Evolutionary conservation across 345 rosid species (phyloP), one percentile per base, ranked within the genome.

Genomic region (Excoecaria agallocha): DNA sequence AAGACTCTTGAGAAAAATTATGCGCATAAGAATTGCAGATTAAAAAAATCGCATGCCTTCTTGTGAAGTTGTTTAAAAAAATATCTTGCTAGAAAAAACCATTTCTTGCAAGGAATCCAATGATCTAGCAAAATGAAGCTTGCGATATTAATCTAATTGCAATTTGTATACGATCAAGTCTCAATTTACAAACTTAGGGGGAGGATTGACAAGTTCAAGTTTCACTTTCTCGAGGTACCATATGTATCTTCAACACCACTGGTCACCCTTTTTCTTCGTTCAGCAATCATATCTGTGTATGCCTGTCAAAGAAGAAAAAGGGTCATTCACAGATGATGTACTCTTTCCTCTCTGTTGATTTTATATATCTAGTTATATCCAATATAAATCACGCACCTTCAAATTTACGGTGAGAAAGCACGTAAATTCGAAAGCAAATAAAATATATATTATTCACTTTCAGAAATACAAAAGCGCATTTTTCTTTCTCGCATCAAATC

Each of bases 191-290:
- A 71, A 43, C n/a, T 13, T 24, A 65, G 43, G 46, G 19, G 4
- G 7, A 6, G 11, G 13, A 67, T 8, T 41, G 55, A 46, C 38
- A 73, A 30, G 20, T 71, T 12, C 13, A 22, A 20, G 7, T 12
- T 25, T 24, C 1, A 12, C 2, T 20, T 89, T 70, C 74, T 81
- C 81, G 12, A 45, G 24, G 35, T 22, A 77, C 98, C 98, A 78
- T 85, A 92, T 50, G 85, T 92, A 80, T 92, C 97, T 82, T 94
- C 98, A 56, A n/a, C 76, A 45, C 95, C 95, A 66, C 76, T 92
- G 25, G 76, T 84, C 77, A 92, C 90, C 76, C 79, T 86, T 80
- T 82, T 84, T 76, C 98, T 84, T 80, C 96, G 85, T 75, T 91
- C 96, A 4, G 89, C 87, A 66, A 92, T 89, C 97, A 90, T 91